These are phyloP conservation scores for Parathielavia hyrcaniae DNA, from an alignment of 495 filamentous ascomycete species.

Conservation along the genomic window DNA sequence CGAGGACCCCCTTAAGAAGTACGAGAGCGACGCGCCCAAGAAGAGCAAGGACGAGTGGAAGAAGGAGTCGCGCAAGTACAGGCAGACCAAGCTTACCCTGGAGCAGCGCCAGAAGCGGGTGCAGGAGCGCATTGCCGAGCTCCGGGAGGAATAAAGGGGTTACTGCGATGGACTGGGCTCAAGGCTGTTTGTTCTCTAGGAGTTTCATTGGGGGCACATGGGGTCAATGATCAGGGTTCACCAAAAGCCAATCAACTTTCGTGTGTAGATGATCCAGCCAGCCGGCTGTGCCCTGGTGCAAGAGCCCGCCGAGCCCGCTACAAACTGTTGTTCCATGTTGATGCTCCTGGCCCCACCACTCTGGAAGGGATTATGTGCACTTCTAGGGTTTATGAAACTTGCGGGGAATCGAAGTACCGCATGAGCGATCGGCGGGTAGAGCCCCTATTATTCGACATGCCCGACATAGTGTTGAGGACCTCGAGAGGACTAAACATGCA, in stretches of 20 bases:
- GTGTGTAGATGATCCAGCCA: neutral
- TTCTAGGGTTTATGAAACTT: neutral
- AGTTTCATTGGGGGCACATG: conserved; percentile 23
- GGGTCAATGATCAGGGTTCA: conserved; percentile 30
- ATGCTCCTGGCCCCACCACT: neutral
- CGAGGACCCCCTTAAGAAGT: conserved; percentile 95
- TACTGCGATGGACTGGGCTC: conserved; percentile 24
- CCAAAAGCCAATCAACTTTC: conserved; percentile 32
- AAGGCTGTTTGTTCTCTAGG: conserved; percentile 31
- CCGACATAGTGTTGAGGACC: neutral
- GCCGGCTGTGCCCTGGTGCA: conserved; percentile 4
- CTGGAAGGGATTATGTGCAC: neutral
- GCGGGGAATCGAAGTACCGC: no score
- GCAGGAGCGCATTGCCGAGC: conserved; percentile 79
- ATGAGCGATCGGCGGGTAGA: neutral
- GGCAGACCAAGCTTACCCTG: conserved; percentile 65
- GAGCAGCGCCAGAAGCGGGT: conserved; percentile 72
- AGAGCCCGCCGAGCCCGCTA: conserved; percentile 13
- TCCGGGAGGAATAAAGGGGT: conserved; percentile 44
- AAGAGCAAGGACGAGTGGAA: conserved; percentile 98
- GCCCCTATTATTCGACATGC: neutral
- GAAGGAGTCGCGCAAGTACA: conserved; percentile 87
- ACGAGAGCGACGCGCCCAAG: conserved; percentile 66
- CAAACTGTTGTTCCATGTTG: neutral
- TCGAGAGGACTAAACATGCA: neutral